phyloP scores from a whole-genome alignment of 805 yeast species.

The Torulaspora delbrueckii region DNA sequence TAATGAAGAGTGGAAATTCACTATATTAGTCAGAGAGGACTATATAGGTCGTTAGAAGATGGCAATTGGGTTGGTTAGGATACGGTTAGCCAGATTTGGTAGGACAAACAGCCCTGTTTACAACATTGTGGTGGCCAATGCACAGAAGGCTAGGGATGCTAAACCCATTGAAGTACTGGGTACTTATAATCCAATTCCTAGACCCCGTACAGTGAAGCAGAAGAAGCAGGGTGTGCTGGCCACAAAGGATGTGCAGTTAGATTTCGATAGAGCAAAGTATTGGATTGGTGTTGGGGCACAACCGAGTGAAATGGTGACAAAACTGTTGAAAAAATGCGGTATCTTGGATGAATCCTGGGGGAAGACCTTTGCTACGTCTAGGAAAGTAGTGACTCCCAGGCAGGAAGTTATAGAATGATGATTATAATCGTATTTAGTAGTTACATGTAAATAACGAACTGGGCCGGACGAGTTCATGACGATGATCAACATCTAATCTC shows the following conservation, averaged over 20 bases:
- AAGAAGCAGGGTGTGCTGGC: constrained; percentile 53
- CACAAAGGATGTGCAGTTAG: constrained; percentile 73
- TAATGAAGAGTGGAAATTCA: neutral
- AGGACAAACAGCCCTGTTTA: constrained; percentile 81
- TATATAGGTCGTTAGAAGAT: constrained; percentile 9
- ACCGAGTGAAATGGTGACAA: constrained; percentile 76
- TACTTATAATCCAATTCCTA: constrained; percentile 81
- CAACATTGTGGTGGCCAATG: constrained; percentile 84
- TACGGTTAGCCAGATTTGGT: constrained; percentile 90
- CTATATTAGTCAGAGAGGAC: too few species aligned
- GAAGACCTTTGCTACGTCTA: constrained; percentile 12
- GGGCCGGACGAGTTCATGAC: neutral
- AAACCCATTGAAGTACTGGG: constrained; percentile 94
- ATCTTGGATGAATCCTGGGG: constrained; percentile 36
- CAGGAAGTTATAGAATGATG: constrained; percentile 22
- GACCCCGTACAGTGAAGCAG: constrained; percentile 52
- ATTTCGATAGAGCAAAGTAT: constrained; percentile 84
- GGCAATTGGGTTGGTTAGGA: constrained; percentile 65
- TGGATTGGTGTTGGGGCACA: constrained; percentile 98
- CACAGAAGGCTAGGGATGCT: constrained; percentile 71
- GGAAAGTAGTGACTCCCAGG: constrained; percentile 24
- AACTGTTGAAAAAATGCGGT: constrained; percentile 74
- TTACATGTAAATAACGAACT: constrained; percentile 8
- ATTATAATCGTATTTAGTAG: constrained; percentile 3
- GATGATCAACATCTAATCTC: neutral